Percentiles rank a stretch among this genome's conserved stretches.
Evolutionary conservation across 331 rosid species (phyloP).

Genomic region (Rhamnella rubrinervis): DNA sequence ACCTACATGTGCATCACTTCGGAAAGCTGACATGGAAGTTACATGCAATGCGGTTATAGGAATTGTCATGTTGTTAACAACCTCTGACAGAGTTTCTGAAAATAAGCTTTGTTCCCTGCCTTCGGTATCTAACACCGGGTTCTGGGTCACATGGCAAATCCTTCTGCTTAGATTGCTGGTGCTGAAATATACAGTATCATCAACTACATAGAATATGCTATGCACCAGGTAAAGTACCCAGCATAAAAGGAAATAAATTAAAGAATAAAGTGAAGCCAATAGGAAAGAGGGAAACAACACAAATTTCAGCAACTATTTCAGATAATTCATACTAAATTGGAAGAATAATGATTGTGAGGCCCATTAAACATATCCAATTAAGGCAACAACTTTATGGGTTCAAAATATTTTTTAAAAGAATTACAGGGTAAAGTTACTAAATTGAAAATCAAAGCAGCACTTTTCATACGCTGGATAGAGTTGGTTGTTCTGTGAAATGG

Average conservation of each 20-base stretch:
- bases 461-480: too few relatives aligned
- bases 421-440: too few relatives aligned
- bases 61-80: conserved; percentile 50
- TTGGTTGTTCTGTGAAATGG: too few relatives aligned
- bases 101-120: conserved; percentile 58
- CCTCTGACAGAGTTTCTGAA: conserved; percentile 61
- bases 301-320: not conserved
- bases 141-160: conserved; percentile 56
- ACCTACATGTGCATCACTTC: conserved; percentile 91
- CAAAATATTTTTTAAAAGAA: too few relatives aligned
- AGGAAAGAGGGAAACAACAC: not conserved
- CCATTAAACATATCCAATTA: too few relatives aligned
- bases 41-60: conserved; percentile 60
- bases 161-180: conserved; percentile 60
- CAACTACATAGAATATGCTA: conserved; percentile 16
- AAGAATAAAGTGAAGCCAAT: not conserved
- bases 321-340: too few relatives aligned
- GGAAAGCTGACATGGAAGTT: conserved; percentile 72
- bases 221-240: conserved; percentile 15
- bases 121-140: conserved; percentile 44
- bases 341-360: too few relatives aligned
- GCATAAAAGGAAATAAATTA: not conserved
- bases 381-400: too few relatives aligned
- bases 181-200: conserved; percentile 34
- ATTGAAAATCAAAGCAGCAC: too few relatives aligned